A percentile compares a stretch with the other conserved stretches of the same genome.
These are phyloP conservation scores for Biscogniauxia mediterranea DNA, from an alignment of 2,329 filamentous ascomycete species.

Conservation along the genomic window DNA sequence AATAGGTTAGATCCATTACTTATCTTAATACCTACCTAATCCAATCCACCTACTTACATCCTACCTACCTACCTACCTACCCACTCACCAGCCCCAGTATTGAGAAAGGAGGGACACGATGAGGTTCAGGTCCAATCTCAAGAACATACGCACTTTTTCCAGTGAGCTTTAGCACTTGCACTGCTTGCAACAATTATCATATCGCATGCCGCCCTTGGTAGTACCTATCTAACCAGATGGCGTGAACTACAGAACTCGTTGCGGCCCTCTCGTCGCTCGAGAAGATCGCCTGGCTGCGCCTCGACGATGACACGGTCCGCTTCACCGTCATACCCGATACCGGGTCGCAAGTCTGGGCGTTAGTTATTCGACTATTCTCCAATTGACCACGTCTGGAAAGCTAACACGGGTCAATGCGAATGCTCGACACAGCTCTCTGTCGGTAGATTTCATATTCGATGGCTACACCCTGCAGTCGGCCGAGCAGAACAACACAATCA, in stretches of 20 bases:
- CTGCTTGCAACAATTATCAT: not conserved
- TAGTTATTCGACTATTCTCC: conserved; percentile 44
- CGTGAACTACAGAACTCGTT: conserved; percentile 52
- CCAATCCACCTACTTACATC: not conserved
- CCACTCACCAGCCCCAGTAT: conserved; percentile 1
- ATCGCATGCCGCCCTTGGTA: no score
- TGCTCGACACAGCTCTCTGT: conserved; percentile 45
- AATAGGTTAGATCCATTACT: no score
- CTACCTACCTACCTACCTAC: not conserved
- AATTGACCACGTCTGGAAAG: conserved; percentile 29
- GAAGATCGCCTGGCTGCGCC: conserved; percentile 85
- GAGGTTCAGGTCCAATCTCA: conserved; percentile 65
- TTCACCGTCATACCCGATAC: conserved; percentile 96
- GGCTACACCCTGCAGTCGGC: conserved; percentile 83
- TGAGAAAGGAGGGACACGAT: conserved; percentile 40
- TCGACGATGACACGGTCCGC: conserved; percentile 82
- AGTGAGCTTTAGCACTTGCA: conserved; percentile 41
- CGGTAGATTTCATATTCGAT: conserved; percentile 83
- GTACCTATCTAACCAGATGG: conserved; percentile 9
- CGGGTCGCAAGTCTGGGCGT: conserved; percentile 96
- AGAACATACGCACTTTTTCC: conserved; percentile 65
- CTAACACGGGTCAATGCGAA: conserved; percentile 21
- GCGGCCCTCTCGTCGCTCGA: conserved; percentile 66
- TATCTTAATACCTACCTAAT: no score
- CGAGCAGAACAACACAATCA: conserved; percentile 81